Conservation (phyloP, 2,329 filamentous ascomycete species). For the Nemania serpens region DNA sequence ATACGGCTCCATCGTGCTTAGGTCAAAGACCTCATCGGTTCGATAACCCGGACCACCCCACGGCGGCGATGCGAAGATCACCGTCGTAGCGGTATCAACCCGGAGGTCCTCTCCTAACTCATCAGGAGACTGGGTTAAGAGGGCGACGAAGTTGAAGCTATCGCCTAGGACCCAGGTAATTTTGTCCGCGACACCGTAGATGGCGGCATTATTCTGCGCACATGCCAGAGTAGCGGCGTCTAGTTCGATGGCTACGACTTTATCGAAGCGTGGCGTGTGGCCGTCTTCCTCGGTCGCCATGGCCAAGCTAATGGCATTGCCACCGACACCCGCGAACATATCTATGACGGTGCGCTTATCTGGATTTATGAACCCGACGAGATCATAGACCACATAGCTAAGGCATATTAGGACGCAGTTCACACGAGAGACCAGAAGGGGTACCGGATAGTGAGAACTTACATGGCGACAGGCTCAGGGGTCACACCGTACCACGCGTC, state of each 20-base stretch:
- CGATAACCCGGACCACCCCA: slow-evolving; percentile 64
- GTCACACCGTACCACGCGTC: slow-evolving; percentile 98
- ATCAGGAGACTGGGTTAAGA: slow-evolving; percentile 45
- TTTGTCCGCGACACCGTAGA: slow-evolving; percentile 76
- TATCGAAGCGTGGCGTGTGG: slow-evolving; percentile 72
- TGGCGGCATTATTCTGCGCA: slow-evolving; percentile 85
- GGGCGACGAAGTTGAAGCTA: slow-evolving; percentile 75
- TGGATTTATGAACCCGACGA: slow-evolving; percentile 58
- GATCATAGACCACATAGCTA: slow-evolving; percentile 76
- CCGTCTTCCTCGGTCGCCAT: slow-evolving; percentile 44
- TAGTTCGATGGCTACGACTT: slow-evolving; percentile 87
- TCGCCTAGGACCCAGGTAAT: slow-evolving; percentile 90
- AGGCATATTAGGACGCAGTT: slow-evolving; percentile 24
- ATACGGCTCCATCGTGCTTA: slow-evolving; percentile 89
- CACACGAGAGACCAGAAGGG: not conserved
- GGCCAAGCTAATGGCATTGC: slow-evolving; percentile 95
- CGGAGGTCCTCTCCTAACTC: slow-evolving; percentile 41
- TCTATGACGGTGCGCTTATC: slow-evolving; percentile 70
- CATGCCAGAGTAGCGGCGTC: slow-evolving; percentile 81
- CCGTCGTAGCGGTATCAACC: slow-evolving; percentile 48
- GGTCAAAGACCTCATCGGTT: slow-evolving; percentile 74
- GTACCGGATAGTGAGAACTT: slow-evolving; percentile 36
- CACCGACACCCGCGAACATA: slow-evolving; percentile 87
- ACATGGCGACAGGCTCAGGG: slow-evolving; percentile 88
- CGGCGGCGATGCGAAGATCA: slow-evolving; percentile 62